Base-by-base conservation (phyloP, 2,329 filamentous ascomycete species). In the Bisporella sp. region DNA sequence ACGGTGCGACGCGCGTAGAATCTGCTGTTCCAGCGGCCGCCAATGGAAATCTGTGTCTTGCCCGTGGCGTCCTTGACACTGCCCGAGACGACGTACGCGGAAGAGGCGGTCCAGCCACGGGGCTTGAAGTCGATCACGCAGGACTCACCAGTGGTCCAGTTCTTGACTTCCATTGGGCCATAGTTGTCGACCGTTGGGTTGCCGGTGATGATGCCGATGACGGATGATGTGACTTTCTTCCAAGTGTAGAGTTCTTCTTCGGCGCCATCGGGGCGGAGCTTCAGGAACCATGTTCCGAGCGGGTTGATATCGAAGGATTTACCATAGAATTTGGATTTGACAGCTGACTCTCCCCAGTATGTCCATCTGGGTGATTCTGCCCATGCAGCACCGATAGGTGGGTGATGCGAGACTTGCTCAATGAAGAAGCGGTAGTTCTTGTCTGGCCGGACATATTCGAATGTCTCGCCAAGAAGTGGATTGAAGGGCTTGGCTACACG, bases 401-500 rank as follows among this genome's bases (percentile, higher is more conserved):
- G 93, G 69, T 99, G 93, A 67, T 99, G 93, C 71, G 89, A 95
- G 62, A 99, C 92, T 73, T 99, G 93, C 69, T 99, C 93, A 54
- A 96, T 89, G 71, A 97, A 95, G 77, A 97, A 97, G 57, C 93
- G 89, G 72, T 96, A 99, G 52, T 92, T 91, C 68, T 96, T 96
- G 71, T 99, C 93, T 0, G 93, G 92, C 50, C 93, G 78, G 35
- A 86, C 91, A 64, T 99, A 97, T 67, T 99, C 93, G 61, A 95
- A 99, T 0, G 93, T 99, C 69, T 99, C 93, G 45, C 92, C 93
- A 0, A 99, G 76, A 5, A 99, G 79, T 11, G 93, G 93, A 64
- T 99, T 99, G 76, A 99, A 99, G 0, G 93, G 93, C 66, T 99
- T 99, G 13, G 93, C 93, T 12, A 99, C 91, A 66, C 93, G 90